Evolutionary conservation across 257 asterid genomes (phyloP), one percentile per base, ranked within the genome.

Genomic region (Solanum chilense): DNA sequence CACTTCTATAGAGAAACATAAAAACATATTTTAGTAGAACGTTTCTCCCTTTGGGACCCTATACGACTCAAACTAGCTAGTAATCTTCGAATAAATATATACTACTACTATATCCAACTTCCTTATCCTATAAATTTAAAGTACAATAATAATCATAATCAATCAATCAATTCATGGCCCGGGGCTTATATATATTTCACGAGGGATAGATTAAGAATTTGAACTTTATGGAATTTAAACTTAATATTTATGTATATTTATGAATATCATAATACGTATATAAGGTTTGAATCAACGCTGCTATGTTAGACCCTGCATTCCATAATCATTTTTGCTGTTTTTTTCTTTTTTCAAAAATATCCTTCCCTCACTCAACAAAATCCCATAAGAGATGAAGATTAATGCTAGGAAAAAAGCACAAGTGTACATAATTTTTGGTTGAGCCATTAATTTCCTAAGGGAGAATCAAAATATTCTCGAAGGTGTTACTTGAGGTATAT

Each of bases 361-460:
- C 18, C 88, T 85, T 45, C 37, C 90, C 27, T 85, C 91, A 16
- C 85, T 52, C 42, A 86, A 9, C 47, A 8, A 44, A 47, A 81
- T 77, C 16, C 44, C 90, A 71, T 29, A 44, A 20, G 87, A 78
- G 25, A 87, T 33, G 20, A 89, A 29, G 41, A 81, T 45, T 42
- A 89, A 45, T 85, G 90, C 70, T 20, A 89, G 86, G 76, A 80
- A 9, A 33, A 89, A 21, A 37, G 31, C 74, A 80, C 86, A 31
- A 81, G 49, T 35, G 84, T 11, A 58, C 4, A 85, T 35, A 14
- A 15, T 7, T 69, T 60, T 89, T 81, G 83, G 18, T 45, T 56
- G 73, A 45, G 88, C 81, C 90, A 85, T 85, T 41, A 29, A 56
- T 56, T 56, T 35, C 0, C 39, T 5, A 35, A 49, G 20, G 16